Evolutionary conservation across 176 grass and related monocot species (phyloP).

Genomic region (Secale cereale): DNA sequence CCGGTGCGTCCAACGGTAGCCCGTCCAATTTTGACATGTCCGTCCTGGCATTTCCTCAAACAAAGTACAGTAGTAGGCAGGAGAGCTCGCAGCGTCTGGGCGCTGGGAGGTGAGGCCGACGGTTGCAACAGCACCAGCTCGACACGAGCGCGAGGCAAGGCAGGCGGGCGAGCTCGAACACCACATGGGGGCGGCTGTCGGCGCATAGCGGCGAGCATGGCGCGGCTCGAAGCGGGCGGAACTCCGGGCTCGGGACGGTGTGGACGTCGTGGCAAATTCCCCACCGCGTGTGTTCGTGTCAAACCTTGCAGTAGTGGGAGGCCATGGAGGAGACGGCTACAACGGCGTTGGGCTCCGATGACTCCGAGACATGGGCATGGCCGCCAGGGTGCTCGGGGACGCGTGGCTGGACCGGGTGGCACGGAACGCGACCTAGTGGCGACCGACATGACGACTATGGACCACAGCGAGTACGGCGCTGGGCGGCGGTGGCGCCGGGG

Average conservation of each 20-base stretch:
- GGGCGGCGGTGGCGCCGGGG: conserved; percentile 15
- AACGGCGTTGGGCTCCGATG: background rate
- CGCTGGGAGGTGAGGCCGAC: no score
- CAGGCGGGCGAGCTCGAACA: no score
- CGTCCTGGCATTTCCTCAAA: no score
- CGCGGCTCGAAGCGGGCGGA: conserved; percentile 75
- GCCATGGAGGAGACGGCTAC: background rate
- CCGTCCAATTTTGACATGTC: no score
- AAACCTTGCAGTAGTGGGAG: conserved; percentile 61
- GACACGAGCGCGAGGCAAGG: no score
- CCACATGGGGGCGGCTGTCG: no score
- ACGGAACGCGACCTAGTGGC: conserved; percentile 23
- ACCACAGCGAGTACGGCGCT: conserved; percentile 38
- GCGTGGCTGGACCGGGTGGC: conserved; percentile 31
- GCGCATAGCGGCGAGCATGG: no score
- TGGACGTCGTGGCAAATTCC: conserved; percentile 62
- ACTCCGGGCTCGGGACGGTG: conserved; percentile 68
- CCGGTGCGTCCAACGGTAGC: no score
- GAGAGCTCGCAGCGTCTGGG: no score
- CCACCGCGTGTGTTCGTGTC: conserved; percentile 39
- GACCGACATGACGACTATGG: conserved; percentile 35
- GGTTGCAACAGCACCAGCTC: no score
- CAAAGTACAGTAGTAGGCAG: no score
- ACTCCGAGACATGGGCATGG: background rate
- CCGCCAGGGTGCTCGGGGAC: background rate